Percentiles rank a stretch among this genome's conserved stretches.
phyloP scores from a whole-genome alignment of 176 grass and related monocot species.

The Aechmea fasciata region DNA sequence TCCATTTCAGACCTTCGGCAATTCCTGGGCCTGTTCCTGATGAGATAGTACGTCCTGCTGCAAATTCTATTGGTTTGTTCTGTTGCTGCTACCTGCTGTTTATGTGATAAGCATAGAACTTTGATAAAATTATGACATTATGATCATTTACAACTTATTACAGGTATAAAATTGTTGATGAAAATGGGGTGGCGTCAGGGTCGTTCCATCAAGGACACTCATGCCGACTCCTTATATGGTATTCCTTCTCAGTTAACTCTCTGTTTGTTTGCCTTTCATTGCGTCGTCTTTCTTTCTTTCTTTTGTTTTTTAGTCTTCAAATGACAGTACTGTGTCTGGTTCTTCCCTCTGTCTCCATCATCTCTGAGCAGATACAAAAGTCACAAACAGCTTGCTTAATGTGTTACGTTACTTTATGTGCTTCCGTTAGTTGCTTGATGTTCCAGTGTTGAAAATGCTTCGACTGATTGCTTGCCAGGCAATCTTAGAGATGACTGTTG shows the following conservation, averaged over 20 bases:
- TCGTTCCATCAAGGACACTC: conserved; percentile 75
- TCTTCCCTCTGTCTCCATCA: neutral
- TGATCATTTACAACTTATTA: conserved; percentile 2
- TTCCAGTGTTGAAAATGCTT: neutral
- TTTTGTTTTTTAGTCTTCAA: neutral
- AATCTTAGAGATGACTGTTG: too few relatives aligned
- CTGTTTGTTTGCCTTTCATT: neutral
- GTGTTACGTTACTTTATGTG: too few relatives aligned
- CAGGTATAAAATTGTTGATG: conserved; percentile 73
- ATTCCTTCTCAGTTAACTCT: conserved; percentile 19
- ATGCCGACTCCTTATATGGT: conserved; percentile 85
- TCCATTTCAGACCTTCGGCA: conserved; percentile 54
- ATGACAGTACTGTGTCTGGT: neutral
- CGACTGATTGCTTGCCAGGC: neutral
- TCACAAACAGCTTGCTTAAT: too few relatives aligned
- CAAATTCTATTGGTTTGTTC: conserved; percentile 65
- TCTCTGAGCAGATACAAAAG: neutral
- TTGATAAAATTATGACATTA: neutral
- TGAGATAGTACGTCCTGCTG: conserved; percentile 66
- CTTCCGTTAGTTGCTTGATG: neutral
- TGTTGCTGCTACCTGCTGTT: neutral
- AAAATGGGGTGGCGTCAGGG: conserved; percentile 98
- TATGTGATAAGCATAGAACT: neutral
- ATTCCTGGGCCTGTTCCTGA: conserved; percentile 86
- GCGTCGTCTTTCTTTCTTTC: neutral